Evolutionary conservation across 768 basidiomycete species (phyloP), one percentile per base, ranked within the genome.

Genomic region (Lepiota venenata): DNA sequence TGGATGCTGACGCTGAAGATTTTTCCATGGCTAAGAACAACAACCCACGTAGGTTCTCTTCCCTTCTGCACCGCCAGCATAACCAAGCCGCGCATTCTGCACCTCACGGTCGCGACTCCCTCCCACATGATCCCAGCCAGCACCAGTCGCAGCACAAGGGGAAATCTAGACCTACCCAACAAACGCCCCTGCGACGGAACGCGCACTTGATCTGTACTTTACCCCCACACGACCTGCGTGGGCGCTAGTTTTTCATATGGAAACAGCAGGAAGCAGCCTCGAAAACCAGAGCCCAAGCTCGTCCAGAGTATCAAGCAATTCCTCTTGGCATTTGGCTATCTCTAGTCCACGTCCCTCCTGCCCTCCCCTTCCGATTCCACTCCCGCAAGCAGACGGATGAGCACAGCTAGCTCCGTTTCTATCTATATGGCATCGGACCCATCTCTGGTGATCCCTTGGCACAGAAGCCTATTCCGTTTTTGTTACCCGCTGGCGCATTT

Each of bases 261-360:
- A 27, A 21, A 7, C 5, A 20, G 25, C n/a, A 54, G 12, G 37
- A 55, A 25, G 47, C 58, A 50, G 38, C 41, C n/a, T 22, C 47
- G 43, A 46, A 52, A 44, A 42, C 29, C 42, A 5, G 69, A 68
- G 47, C 59, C 66, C 2, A 72, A 71, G 56, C 65, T 75, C 47
- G 70, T 65, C 3, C 69, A 73, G 43, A 66, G 66, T 47, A 69
- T 75, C 39, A 72, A 74, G 46, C 69, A 71, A 42, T 74, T 75
- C 55, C 53, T 75, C 3, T n/a, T n/a, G n/a, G n/a, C n/a, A n/a
- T n/a, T n/a, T n/a, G n/a, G n/a, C n/a, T n/a, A n/a, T n/a, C n/a
- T n/a, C n/a, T n/a, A n/a, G n/a, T n/a, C n/a, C n/a, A n/a, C n/a
- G n/a, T n/a, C n/a, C n/a, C n/a, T n/a, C n/a, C n/a, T n/a, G n/a